Conservation (phyloP, 2,329 filamentous ascomycete species). For the Penicillium vulpinum region DNA sequence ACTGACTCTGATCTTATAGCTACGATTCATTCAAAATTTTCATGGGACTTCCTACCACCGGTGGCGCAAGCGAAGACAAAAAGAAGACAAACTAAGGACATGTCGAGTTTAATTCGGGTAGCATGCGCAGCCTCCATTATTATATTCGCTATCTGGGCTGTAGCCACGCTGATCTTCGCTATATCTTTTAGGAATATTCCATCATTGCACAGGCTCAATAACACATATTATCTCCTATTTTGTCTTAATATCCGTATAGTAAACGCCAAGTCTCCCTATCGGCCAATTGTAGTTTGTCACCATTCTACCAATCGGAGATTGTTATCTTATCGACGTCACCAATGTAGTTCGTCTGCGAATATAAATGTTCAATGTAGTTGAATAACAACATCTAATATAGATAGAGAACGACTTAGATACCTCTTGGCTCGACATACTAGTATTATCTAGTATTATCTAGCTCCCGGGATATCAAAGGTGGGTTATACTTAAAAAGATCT, state of each 20-base stretch:
- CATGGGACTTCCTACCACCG: conserved; percentile 82
- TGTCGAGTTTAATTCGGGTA: background rate
- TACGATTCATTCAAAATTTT: conserved; percentile 84
- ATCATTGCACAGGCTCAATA: background rate
- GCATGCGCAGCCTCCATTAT: background rate
- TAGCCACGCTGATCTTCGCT: background rate
- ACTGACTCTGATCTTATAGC: conserved; percentile 32
- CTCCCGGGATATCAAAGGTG: background rate
- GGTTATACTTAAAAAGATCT: background rate
- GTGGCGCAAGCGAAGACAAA: conserved; percentile 59
- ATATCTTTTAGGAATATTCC: background rate
- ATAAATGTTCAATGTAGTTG: background rate
- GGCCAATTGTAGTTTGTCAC: conserved; percentile 26
- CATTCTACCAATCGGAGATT: conserved; percentile 21
- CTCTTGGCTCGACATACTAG: background rate
- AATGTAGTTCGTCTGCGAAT: background rate
- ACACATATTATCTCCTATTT: background rate
- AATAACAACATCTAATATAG: background rate
- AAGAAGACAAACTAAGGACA: conserved; percentile 27
- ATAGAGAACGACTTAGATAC: conserved; percentile 1
- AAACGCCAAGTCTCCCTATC: conserved; percentile 27
- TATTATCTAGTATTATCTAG: background rate
- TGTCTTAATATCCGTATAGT: background rate
- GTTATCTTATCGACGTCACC: conserved; percentile 35
- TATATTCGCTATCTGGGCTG: background rate